Percentiles rank a stretch among this genome's conserved stretches.
Evolutionary conservation across 2,329 filamentous ascomycete genomes (phyloP).

Genomic region (Xylogone sp.): DNA sequence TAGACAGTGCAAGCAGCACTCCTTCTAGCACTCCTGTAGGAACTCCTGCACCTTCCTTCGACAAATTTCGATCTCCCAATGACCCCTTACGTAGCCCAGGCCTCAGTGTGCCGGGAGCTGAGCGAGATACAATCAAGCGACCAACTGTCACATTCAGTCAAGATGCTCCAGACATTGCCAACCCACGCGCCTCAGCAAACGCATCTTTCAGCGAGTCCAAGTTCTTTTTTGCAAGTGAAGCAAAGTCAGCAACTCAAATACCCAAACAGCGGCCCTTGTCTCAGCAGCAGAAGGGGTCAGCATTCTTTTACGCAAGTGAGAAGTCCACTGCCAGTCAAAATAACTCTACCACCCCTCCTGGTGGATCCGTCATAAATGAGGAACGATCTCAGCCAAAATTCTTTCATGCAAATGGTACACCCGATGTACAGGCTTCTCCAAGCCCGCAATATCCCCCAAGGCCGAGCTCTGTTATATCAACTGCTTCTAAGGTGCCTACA

Average conservation of each 20-base stretch:
- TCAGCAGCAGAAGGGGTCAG: slow-evolving; percentile 27
- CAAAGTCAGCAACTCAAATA: slow-evolving; percentile 37
- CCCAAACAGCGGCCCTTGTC: slow-evolving; percentile 14
- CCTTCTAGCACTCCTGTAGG: slow-evolving; percentile 56
- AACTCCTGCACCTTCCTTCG: slow-evolving; percentile 30
- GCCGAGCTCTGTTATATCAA: slow-evolving; percentile 44
- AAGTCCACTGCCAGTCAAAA: slow-evolving; percentile 30
- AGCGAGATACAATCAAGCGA: slow-evolving; percentile 22
- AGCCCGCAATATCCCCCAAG: slow-evolving; percentile 33
- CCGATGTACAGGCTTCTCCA: slow-evolving; percentile 41
- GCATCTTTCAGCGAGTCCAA: slow-evolving; percentile 48
- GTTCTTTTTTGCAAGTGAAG: slow-evolving; percentile 92
- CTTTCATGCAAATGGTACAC: slow-evolving; percentile 68
- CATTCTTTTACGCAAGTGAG: slow-evolving; percentile 48
- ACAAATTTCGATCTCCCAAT: slow-evolving; percentile 13
- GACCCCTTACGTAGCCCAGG: slow-evolving; percentile 23
- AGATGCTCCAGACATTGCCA: slow-evolving; percentile 29
- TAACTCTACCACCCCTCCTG: slow-evolving; percentile 21
- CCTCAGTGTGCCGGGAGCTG: slow-evolving; percentile 19
- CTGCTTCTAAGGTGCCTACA: slow-evolving; percentile 37
- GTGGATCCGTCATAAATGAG: slow-evolving; percentile 23
- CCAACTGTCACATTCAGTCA: slow-evolving; percentile 37
- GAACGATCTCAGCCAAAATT: slow-evolving; percentile 53
- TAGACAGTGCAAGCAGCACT: slow-evolving; percentile 65
- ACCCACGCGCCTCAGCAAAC: slow-evolving; percentile 20